Conservation (phyloP, 179 eudicot genomes). For the Silene noctiflora region DNA sequence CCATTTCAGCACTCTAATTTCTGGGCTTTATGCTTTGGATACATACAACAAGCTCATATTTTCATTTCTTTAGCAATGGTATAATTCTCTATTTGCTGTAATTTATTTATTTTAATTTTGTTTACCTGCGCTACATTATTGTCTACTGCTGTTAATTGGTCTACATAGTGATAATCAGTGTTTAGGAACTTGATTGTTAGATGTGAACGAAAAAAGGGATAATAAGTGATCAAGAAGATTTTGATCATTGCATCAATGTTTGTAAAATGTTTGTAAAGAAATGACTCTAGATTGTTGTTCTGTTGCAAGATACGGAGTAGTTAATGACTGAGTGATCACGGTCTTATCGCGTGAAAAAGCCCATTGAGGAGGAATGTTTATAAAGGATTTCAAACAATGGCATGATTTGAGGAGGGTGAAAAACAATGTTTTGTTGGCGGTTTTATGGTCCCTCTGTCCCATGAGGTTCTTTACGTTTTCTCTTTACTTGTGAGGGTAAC, state of each 20-base stretch:
- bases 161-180: background rate
- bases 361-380: background rate
- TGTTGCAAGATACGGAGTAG: background rate
- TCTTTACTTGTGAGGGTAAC: too few relatives aligned
- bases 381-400: background rate
- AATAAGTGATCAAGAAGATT: background rate
- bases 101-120: background rate
- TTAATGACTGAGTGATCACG: background rate
- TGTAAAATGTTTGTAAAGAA: background rate
- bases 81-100: background rate
- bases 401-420: background rate
- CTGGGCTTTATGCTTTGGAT: background rate
- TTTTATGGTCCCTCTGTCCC: too few relatives aligned
- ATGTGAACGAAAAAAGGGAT: background rate
- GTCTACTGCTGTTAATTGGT: background rate
- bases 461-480: too few relatives aligned
- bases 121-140: background rate
- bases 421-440: background rate
- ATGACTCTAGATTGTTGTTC: constrained; percentile 9
- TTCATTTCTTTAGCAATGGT: constrained; percentile 5
- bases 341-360: background rate
- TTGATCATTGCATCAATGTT: background rate
- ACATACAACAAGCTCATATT: background rate
- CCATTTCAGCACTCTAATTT: background rate
- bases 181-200: background rate